Conservation (phyloP, 2,329 filamentous ascomycete species). For the Geosmithia flava region DNA sequence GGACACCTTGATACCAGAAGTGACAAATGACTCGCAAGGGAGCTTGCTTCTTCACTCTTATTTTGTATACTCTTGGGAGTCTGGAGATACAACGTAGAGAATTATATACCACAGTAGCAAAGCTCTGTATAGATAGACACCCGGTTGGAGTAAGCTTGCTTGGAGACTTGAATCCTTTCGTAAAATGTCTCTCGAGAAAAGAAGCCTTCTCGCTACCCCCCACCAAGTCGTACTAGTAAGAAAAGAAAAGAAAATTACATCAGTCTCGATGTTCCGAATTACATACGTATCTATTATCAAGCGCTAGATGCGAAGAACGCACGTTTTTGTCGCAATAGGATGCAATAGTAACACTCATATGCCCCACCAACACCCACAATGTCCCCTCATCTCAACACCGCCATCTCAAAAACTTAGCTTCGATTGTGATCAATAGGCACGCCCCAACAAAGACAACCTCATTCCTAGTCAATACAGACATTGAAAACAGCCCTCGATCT, state of each 20-base stretch:
- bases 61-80: no score
- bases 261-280: neutral
- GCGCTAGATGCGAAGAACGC: neutral
- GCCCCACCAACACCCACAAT: neutral
- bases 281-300: neutral
- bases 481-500: neutral
- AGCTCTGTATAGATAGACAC: no score
- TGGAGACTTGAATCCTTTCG: no score
- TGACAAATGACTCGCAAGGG: neutral
- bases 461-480: neutral
- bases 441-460: neutral
- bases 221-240: no score
- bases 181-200: no score
- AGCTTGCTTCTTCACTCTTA: no score
- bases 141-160: no score
- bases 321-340: neutral
- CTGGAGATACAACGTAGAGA: no score
- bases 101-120: no score
- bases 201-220: no score
- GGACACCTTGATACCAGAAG: neutral
- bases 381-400: neutral
- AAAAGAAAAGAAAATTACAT: no score
- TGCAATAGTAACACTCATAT: neutral
- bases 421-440: neutral
- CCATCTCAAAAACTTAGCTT: neutral